Percentiles rank a stretch among this genome's conserved stretches.
These are phyloP conservation scores for Yarrowia hollandica DNA, from an alignment of 805 yeast genomes.

Conservation along the genomic window DNA sequence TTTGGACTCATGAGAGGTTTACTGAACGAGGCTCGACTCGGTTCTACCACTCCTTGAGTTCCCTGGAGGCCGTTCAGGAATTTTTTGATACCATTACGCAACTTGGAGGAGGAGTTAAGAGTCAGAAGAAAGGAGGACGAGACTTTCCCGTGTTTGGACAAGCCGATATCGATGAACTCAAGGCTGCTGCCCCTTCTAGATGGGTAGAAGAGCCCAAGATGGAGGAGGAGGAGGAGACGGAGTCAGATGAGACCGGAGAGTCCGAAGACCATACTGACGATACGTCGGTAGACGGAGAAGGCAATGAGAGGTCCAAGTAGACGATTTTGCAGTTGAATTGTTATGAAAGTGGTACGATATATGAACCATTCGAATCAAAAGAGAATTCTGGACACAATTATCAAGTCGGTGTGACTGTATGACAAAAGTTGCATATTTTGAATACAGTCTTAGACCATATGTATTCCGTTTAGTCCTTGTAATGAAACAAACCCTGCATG, in stretches of 20 bases:
- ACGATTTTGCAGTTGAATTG: no score
- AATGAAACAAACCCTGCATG: no score
- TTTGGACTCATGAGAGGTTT: neutral
- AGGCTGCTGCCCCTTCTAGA: slow-evolving; percentile 19
- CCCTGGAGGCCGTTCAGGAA: slow-evolving; percentile 3
- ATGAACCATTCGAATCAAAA: no score
- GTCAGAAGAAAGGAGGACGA: neutral
- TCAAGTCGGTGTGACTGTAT: no score
- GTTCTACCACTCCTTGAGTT: slow-evolving; percentile 5
- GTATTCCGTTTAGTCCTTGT: no score
- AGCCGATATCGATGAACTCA: neutral
- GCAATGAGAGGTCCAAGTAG: neutral
- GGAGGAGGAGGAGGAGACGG: neutral
- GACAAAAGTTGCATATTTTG: no score
- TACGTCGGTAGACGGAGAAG: slow-evolving; percentile 10
- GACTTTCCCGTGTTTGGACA: slow-evolving; percentile 9
- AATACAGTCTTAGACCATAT: no score
- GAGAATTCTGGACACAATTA: no score
- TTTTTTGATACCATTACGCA: neutral
- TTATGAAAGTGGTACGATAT: no score
- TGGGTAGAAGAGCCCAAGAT: slow-evolving; percentile 3
- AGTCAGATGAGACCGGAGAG: neutral
- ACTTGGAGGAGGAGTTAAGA: slow-evolving; percentile 10
- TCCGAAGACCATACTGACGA: neutral
- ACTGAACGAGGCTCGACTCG: slow-evolving; percentile 1